Percentiles rank a stretch among this genome's conserved stretches.
Evolutionary conservation across 768 basidiomycete genomes (phyloP).

Genomic region (Trametes punicea): DNA sequence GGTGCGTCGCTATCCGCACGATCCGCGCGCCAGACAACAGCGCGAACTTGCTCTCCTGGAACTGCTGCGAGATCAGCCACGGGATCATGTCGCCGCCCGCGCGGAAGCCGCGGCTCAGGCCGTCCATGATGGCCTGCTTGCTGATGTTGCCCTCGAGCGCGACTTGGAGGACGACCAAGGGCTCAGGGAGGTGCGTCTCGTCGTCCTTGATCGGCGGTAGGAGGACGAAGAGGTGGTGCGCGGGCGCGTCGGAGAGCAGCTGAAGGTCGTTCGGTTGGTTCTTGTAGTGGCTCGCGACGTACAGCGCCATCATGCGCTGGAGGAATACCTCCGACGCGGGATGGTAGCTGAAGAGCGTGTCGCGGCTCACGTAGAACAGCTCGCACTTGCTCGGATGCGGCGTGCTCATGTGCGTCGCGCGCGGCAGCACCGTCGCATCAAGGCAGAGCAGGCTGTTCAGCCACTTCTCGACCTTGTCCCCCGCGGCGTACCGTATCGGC

Average conservation of each 20-base stretch:
- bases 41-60: slow-evolving; percentile 94
- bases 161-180: slow-evolving; percentile 92
- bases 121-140: slow-evolving; percentile 80
- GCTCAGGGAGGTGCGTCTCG: slow-evolving; percentile 88
- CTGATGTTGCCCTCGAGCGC: slow-evolving; percentile 94
- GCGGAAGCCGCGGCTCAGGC: slow-evolving; percentile 75
- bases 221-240: slow-evolving; percentile 94
- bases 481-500: slow-evolving; percentile 87
- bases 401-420: slow-evolving; percentile 65
- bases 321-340: slow-evolving; percentile 97
- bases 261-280: slow-evolving; percentile 99
- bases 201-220: slow-evolving; percentile 90
- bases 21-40: slow-evolving; percentile 86
- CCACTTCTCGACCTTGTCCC: slow-evolving; percentile 94
- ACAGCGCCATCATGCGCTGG: slow-evolving; percentile 97
- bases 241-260: slow-evolving; percentile 93
- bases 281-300: slow-evolving; percentile 98
- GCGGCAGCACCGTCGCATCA: slow-evolving; percentile 68
- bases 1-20: slow-evolving; percentile 92
- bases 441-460: slow-evolving; percentile 87
- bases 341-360: slow-evolving; percentile 96
- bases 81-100: slow-evolving; percentile 97
- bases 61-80: slow-evolving; percentile 93
- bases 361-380: slow-evolving; percentile 91
- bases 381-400: slow-evolving; percentile 94